phyloP scores from a whole-genome alignment of 768 basidiomycete genomes.

The Mycena olivaceomarginata region DNA sequence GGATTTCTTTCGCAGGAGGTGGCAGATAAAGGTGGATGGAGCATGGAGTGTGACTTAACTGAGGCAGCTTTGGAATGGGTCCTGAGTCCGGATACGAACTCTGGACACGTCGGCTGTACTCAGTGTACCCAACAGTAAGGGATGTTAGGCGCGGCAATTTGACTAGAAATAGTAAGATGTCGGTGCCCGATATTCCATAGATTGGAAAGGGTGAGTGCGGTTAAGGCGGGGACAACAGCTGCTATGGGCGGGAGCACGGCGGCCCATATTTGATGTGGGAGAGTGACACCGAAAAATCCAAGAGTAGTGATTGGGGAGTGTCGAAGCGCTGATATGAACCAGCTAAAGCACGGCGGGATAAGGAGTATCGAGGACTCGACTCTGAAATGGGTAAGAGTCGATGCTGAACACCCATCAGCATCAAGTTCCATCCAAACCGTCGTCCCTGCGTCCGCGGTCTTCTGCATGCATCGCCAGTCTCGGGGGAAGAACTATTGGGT shows the following conservation, averaged over 20 bases:
- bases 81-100: slow-evolving; percentile 38
- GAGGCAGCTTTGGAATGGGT: slow-evolving; percentile 29
- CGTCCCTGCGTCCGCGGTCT: not conserved
- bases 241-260: slow-evolving; percentile 37
- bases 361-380: slow-evolving; percentile 38
- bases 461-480: slow-evolving; percentile 6
- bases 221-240: slow-evolving; percentile 25
- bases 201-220: slow-evolving; percentile 32
- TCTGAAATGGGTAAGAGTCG: slow-evolving; percentile 30
- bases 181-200: slow-evolving; percentile 38
- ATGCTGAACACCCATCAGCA: slow-evolving; percentile 10
- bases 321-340: slow-evolving; percentile 36
- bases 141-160: slow-evolving; percentile 33
- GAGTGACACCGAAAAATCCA: slow-evolving; percentile 29
- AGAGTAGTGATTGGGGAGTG: slow-evolving; percentile 36
- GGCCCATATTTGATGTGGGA: slow-evolving; percentile 37
- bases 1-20: slow-evolving; percentile 34
- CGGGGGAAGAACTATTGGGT: not conserved
- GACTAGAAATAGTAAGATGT: slow-evolving; percentile 39
- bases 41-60: slow-evolving; percentile 35
- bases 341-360: slow-evolving; percentile 37
- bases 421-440: slow-evolving; percentile 31
- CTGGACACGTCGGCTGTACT: slow-evolving; percentile 39
- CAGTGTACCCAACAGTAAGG: slow-evolving; percentile 41
- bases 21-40: slow-evolving; percentile 36